phyloP scores from a whole-genome alignment of 306 rosid genomes.

The Glycyrrhiza uralensis region DNA sequence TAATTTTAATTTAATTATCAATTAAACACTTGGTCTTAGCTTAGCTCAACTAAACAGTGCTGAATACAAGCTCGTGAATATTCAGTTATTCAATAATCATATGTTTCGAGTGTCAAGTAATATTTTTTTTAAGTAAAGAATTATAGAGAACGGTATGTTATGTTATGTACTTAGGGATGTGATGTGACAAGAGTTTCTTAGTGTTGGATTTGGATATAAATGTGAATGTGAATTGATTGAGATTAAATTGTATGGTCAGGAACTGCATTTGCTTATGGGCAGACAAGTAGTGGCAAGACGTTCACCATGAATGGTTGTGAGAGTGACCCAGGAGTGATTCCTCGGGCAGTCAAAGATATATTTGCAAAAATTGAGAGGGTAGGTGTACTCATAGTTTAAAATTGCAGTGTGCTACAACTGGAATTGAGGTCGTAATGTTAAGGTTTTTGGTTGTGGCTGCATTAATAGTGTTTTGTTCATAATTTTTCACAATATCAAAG shows the following conservation, averaged over 20 bases:
- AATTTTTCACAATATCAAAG: no score
- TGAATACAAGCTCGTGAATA: neutral
- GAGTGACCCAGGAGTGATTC: conserved; percentile 78
- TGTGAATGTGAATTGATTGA: conserved; percentile 18
- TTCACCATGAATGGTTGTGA: conserved; percentile 96
- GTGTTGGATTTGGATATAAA: neutral
- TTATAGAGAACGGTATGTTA: no score
- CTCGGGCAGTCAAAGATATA: conserved; percentile 69
- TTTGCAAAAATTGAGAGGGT: conserved; percentile 76
- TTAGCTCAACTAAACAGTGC: conserved; percentile 5
- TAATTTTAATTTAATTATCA: neutral
- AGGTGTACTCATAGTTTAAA: no score
- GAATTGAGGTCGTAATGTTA: no score
- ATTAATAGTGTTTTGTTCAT: no score
- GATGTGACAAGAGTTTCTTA: neutral
- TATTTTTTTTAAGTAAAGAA: no score
- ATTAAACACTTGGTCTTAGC: neutral
- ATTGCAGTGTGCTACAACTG: no score
- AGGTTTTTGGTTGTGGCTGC: no score
- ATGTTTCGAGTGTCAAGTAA: neutral
- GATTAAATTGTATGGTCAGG: conserved; percentile 43
- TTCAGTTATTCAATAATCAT: neutral
- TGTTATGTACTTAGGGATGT: neutral
- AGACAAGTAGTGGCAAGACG: conserved; percentile 98
- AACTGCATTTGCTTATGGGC: conserved; percentile 98